Base-by-base conservation (phyloP, 176 grass and related monocot genomes). In the Alloteropsis semialata region DNA sequence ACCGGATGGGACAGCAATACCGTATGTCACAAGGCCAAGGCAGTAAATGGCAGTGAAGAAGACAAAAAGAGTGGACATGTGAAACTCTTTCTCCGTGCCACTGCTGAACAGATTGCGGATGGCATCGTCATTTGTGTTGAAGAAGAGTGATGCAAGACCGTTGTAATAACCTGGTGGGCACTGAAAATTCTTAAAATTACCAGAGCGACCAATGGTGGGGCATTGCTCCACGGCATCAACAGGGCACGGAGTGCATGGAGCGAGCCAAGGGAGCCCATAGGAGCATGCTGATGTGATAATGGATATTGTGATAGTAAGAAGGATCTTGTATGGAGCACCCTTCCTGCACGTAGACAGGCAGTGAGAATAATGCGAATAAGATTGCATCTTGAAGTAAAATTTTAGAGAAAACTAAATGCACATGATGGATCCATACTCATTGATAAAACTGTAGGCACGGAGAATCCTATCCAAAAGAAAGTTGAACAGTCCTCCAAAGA, bases 61-160 rank as follows among this genome's bases (percentile, higher is more conserved):
- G 7, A 94, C 42, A 43, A 94, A 94, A 25, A 99, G 93, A 46
- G 89, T 89, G 51, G 87, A 92, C 53, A 94, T 80, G 68, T 57
- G 87, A 76, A 94, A 96, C 33, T 99, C 97, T 0, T 93, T 87
- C 56, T 88, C 84, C 0, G 93, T 99, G 68, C 91, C 91, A 49
- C 65, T 76, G 37, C 89, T 94, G 88, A 99, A 99, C 37, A 99
- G 87, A 74, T 94, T 99, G 77, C 93, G 93, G 63, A 96, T 96
- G 63, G 96, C 96, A 51, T 99, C 96, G 0, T 99, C 96, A 33
- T 96, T 99, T 74, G 96, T 99, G 84, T 87, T 96, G 74, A 96
- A 94, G 89, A 99, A 94, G 29, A 99, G 93, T 16, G 93, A 96
- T 18, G 97, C 97, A 17, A 99, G 97, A 53, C 87, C 93, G 8